Evolutionary conservation across 2,329 filamentous ascomycete species (phyloP).

Genomic region (Orbilia quercus): DNA sequence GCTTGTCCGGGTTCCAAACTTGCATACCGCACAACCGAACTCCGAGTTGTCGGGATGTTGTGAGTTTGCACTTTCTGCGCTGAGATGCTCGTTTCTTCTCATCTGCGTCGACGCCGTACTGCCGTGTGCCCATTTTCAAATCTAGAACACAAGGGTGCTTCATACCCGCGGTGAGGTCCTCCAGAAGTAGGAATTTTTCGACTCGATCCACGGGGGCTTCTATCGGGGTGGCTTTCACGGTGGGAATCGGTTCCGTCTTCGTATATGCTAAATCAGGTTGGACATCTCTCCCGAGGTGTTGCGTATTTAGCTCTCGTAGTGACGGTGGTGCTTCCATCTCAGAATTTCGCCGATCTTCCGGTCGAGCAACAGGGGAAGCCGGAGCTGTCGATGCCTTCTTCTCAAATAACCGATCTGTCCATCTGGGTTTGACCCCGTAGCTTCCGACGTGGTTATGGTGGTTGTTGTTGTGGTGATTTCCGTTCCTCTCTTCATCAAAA

Average conservation of each 20-base stretch:
- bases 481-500: conserved; percentile 35
- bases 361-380: conserved; percentile 33
- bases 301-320: conserved; percentile 22
- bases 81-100: conserved; percentile 95
- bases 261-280: conserved; percentile 60
- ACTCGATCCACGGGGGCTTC: conserved; percentile 71
- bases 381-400: conserved; percentile 47
- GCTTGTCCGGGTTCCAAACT: conserved; percentile 86
- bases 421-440: conserved; percentile 43
- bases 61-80: conserved; percentile 88
- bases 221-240: conserved; percentile 20
- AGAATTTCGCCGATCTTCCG: conserved; percentile 9
- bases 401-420: conserved; percentile 49
- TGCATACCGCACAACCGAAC: conserved; percentile 96
- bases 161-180: conserved; percentile 97
- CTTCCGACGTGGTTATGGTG: conserved; percentile 24
- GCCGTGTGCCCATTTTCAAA: conserved; percentile 97
- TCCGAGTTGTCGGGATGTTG: conserved; percentile 89
- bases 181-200: conserved; percentile 90
- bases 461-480: no score
- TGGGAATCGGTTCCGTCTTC: conserved; percentile 57
- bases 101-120: conserved; percentile 91
- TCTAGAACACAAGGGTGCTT: conserved; percentile 96
- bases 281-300: conserved; percentile 59
- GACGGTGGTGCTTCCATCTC: conserved; percentile 21